Percentiles rank a stretch among this genome's conserved stretches.
phyloP scores from a whole-genome alignment of 345 rosid genomes.

The Eucalyptus albens region DNA sequence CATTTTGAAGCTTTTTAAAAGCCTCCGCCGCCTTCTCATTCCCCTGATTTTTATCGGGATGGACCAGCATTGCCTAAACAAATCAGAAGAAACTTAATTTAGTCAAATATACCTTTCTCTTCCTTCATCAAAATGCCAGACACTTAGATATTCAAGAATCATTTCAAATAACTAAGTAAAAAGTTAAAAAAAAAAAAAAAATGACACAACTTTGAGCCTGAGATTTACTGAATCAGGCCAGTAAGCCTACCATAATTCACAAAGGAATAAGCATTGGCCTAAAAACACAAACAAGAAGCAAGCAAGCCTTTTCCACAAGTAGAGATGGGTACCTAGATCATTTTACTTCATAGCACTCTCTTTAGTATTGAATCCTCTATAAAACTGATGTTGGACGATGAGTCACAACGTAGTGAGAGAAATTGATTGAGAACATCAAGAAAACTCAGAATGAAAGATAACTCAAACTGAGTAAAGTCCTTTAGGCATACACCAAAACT shows the following conservation, averaged over 20 bases:
- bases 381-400: background rate
- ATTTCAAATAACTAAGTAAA: background rate
- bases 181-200: background rate
- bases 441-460: background rate
- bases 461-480: background rate
- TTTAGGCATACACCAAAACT: background rate
- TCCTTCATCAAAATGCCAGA: background rate
- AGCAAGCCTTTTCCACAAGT: background rate
- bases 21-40: constrained; percentile 99
- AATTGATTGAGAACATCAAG: background rate
- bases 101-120: background rate
- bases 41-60: constrained; percentile 98
- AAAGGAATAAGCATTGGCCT: background rate
- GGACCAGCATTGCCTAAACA: constrained; percentile 90
- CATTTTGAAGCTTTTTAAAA: constrained; percentile 96
- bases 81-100: background rate
- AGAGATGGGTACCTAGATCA: background rate
- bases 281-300: background rate
- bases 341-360: background rate
- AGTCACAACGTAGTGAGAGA: background rate
- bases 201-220: background rate
- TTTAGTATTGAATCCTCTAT: background rate
- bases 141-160: background rate
- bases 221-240: background rate
- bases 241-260: background rate